These are phyloP conservation scores for Leishmania lainsoni DNA, from an alignment of 208 protist species.

Conservation along the genomic window DNA sequence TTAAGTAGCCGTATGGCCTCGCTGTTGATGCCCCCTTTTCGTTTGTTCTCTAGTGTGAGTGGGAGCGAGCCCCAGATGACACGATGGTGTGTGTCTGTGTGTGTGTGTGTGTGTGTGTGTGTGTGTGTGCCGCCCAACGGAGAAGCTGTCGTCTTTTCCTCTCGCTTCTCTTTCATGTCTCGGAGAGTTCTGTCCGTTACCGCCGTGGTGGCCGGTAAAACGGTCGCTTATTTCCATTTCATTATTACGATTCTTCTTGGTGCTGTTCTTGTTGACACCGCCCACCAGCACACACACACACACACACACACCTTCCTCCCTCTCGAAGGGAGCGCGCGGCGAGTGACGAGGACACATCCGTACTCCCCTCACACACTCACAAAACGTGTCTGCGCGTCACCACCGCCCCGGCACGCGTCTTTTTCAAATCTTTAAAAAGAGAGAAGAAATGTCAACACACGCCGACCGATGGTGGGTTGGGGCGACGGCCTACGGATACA, in stretches of 20 bases:
- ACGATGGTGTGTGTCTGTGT: not conserved
- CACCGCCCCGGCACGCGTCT: not conserved
- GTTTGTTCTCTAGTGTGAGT: not conserved
- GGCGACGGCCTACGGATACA: not conserved
- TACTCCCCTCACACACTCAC: too few relatives aligned
- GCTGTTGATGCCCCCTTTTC: not conserved
- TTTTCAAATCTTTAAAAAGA: not conserved
- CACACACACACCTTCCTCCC: too few relatives aligned
- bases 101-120: not conserved
- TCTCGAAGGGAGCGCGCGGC: too few relatives aligned
- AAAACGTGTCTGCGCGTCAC: not conserved
- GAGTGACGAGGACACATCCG: too few relatives aligned
- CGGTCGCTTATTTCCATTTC: not conserved
- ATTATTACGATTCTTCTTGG: not conserved
- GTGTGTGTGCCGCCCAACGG: not conserved
- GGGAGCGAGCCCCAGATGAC: not conserved
- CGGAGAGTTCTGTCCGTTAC: not conserved
- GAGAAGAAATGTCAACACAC: not conserved
- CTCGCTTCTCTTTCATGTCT: not conserved
- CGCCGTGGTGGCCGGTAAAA: not conserved
- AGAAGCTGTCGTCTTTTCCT: not conserved
- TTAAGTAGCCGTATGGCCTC: slow-evolving; percentile 32
- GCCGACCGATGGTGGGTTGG: not conserved
- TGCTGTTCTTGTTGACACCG: not conserved
- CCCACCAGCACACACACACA: not conserved